Percentiles rank a stretch among this genome's conserved stretches.
Conservation (phyloP, 2,329 filamentous ascomycete species). For the Botrytis squamosa region DNA sequence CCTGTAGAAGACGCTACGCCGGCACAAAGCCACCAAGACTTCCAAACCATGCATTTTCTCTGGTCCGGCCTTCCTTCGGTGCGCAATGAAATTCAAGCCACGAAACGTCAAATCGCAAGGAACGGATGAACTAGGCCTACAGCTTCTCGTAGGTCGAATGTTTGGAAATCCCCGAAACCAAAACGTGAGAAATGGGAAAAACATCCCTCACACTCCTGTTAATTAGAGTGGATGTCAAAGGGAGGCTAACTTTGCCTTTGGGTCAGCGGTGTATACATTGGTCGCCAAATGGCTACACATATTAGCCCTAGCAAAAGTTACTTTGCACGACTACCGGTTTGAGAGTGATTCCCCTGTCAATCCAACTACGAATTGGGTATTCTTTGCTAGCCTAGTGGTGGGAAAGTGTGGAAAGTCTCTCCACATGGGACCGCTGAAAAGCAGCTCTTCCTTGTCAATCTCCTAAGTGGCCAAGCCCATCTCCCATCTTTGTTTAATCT, state of each 20-base stretch:
- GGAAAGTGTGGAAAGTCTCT: neutral
- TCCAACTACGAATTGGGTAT: conserved; percentile 5
- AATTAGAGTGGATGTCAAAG: conserved; percentile 1
- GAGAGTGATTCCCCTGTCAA: conserved; percentile 14
- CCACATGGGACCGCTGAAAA: conserved; percentile 20
- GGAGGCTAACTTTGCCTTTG: conserved; percentile 5
- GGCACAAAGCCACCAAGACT: conserved; percentile 1
- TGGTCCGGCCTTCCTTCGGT: conserved; percentile 19
- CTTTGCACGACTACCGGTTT: conserved; percentile 12
- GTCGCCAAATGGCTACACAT: neutral
- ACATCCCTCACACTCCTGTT: neutral
- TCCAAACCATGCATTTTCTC: conserved; percentile 13
- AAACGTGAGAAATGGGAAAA: neutral
- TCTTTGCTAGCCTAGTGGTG: neutral
- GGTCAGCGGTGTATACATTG: neutral
- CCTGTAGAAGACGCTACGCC: neutral
- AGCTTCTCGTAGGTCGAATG: conserved; percentile 8
- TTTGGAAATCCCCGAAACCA: neutral
- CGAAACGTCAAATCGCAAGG: conserved; percentile 16
- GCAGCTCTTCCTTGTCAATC: conserved; percentile 13
- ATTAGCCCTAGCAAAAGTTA: neutral
- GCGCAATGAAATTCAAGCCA: conserved; percentile 12
- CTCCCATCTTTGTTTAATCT: conserved; percentile 26
- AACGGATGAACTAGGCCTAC: conserved; percentile 3
- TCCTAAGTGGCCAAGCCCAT: neutral